Conservation (phyloP, 208 protist species). For the Balamuthia mandrillaris region DNA sequence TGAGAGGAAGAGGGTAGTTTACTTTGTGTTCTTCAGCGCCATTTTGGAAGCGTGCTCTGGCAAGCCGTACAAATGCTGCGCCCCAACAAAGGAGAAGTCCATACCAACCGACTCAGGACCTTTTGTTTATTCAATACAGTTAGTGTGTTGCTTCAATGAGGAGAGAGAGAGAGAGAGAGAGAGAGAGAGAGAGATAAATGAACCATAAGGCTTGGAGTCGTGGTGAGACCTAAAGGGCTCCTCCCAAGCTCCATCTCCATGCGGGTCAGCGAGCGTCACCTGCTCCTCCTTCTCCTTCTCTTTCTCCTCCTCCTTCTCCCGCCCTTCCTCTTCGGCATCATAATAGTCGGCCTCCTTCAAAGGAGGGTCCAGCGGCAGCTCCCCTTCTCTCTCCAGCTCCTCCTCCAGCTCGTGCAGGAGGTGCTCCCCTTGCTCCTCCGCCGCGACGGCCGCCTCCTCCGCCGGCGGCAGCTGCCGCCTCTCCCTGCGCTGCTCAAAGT, state of each 20-base stretch:
- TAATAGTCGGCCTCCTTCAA: not conserved
- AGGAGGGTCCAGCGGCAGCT: no score
- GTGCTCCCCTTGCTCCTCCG: no score
- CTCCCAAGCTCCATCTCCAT: slow-evolving; percentile 55
- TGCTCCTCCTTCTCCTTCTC: not conserved
- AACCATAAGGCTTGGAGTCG: slow-evolving; percentile 60
- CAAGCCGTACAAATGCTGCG: slow-evolving; percentile 86
- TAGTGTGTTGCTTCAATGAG: not conserved
- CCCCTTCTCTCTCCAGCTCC: no score
- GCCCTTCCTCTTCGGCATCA: not conserved
- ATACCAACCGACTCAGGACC: slow-evolving; percentile 66
- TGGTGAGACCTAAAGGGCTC: slow-evolving; percentile 63
- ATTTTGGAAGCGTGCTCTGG: slow-evolving; percentile 90
- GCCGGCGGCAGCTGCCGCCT: no score
- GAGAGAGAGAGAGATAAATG: not conserved
- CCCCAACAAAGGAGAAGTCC: slow-evolving; percentile 71
- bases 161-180: not conserved
- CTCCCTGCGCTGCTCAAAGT: no score
- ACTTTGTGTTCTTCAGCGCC: slow-evolving; percentile 70
- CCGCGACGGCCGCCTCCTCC: no score
- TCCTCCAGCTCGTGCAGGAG: slow-evolving; percentile 41
- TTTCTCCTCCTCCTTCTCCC: not conserved
- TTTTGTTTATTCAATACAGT: no score
- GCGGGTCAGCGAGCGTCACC: not conserved
- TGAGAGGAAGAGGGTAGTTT: not conserved